Evolutionary conservation across 306 rosid species (phyloP).

Genomic region (Trifolium repens): DNA sequence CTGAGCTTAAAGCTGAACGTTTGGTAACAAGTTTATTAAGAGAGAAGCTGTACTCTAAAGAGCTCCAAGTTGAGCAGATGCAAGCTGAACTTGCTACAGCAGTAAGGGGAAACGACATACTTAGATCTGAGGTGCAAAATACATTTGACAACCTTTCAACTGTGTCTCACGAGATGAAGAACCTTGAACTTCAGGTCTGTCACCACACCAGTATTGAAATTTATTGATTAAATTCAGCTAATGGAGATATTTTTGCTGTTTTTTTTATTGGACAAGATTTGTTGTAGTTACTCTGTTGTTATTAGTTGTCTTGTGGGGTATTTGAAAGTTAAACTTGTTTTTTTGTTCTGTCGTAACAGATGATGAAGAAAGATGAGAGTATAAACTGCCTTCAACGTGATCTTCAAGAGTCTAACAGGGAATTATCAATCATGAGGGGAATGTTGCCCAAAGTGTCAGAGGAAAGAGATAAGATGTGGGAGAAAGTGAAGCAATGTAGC

Average conservation of each 20-base stretch:
- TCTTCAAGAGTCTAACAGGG: conserved; percentile 67
- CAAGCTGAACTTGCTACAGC: conserved; percentile 91
- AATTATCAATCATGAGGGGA: conserved; percentile 58
- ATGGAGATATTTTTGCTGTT: background rate
- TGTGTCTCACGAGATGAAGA: conserved; percentile 68
- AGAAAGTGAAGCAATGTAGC: conserved; percentile 73
- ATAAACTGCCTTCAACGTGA: conserved; percentile 57
- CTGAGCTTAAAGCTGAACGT: conserved; percentile 85
- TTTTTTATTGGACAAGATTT: background rate
- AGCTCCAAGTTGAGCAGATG: conserved; percentile 85
- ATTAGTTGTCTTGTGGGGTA: conserved; percentile 20
- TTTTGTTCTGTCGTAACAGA: conserved; percentile 47
- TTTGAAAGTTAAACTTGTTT: background rate
- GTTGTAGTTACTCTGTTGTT: background rate
- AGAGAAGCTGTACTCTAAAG: conserved; percentile 85
- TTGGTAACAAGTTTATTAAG: conserved; percentile 72
- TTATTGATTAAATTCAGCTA: conserved; percentile 29
- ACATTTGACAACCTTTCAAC: conserved; percentile 74
- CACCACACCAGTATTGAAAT: conserved; percentile 1
- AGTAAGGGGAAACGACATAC: conserved; percentile 86
- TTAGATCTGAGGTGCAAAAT: conserved; percentile 80
- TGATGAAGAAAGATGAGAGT: conserved; percentile 77
- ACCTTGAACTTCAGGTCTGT: conserved; percentile 84
- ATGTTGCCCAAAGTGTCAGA: conserved; percentile 68
- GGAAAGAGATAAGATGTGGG: conserved; percentile 84